Conservation (phyloP, 352 stramenopile genomes). For the Saprolegnia diclina region DNA sequence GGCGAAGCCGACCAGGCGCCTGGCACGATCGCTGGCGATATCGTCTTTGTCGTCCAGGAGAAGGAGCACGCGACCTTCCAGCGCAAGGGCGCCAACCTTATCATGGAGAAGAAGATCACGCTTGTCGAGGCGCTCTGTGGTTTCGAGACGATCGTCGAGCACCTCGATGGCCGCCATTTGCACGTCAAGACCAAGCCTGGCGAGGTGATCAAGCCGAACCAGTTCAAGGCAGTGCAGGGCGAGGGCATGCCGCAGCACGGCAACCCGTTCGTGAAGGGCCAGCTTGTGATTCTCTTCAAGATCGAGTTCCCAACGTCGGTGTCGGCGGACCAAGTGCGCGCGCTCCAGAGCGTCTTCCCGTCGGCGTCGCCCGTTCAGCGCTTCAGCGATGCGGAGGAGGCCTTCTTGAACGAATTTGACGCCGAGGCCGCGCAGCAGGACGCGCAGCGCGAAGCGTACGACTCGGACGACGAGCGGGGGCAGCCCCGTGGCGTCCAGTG, state of each 20-base stretch:
- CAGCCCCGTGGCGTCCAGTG: conserved; percentile 77
- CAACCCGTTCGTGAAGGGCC: conserved; percentile 97
- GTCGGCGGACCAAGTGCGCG: conserved; percentile 67
- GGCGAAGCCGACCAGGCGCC: conserved; percentile 96
- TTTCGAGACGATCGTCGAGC: conserved; percentile 89
- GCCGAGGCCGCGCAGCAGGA: conserved; percentile 82
- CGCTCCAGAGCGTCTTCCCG: conserved; percentile 57
- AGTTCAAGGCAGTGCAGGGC: conserved; percentile 93
- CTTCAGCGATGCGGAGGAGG: conserved; percentile 61
- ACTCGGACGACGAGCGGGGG: conserved; percentile 92
- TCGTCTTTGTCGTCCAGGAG: conserved; percentile 98
- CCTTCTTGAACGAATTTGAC: conserved; percentile 90
- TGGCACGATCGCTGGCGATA: conserved; percentile 86
- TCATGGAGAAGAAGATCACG: conserved; percentile 94
- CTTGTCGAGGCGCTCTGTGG: conserved; percentile 91
- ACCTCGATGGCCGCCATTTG: conserved; percentile 89
- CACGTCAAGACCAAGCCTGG: conserved; percentile 90
- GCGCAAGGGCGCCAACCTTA: conserved; percentile 94
- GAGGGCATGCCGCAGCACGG: conserved; percentile 98
- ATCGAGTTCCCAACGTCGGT: conserved; percentile 94
- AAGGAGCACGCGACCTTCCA: conserved; percentile 96
- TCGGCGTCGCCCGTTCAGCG: conserved; percentile 43
- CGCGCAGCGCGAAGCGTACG: conserved; percentile 71
- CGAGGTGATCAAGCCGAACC: conserved; percentile 91
- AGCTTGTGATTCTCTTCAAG: conserved; percentile 97